Conservation (phyloP, 768 basidiomycete species). For the Xanthoconium purpureum region DNA sequence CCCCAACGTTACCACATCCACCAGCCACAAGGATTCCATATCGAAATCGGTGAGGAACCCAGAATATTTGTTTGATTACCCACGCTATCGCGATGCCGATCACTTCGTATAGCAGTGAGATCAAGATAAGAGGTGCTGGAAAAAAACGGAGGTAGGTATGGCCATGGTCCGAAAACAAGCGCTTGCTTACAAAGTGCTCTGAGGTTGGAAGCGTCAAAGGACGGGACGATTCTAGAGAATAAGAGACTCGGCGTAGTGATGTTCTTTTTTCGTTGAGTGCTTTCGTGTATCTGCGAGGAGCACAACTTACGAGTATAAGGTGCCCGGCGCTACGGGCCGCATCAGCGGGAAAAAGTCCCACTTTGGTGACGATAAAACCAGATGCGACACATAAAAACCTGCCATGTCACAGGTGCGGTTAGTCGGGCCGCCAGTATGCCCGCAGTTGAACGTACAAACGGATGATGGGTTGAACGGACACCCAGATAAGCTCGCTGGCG, state of each 20-base stretch:
- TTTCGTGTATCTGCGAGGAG: neutral
- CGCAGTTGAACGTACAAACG: constrained; percentile 46
- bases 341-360: constrained; percentile 54
- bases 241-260: constrained; percentile 60
- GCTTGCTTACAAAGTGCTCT: constrained; percentile 44
- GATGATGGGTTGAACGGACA: constrained; percentile 56
- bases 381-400: constrained; percentile 53
- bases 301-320: constrained; percentile 45
- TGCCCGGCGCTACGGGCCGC: constrained; percentile 62
- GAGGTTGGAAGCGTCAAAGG: constrained; percentile 58
- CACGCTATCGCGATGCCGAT: constrained; percentile 55
- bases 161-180: neutral
- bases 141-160: neutral
- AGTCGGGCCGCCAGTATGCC: neutral
- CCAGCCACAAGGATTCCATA: constrained; percentile 69
- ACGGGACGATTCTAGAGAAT: constrained; percentile 71
- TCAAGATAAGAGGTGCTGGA: constrained; percentile 58
- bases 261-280: constrained; percentile 34
- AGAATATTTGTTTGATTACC: constrained; percentile 59
- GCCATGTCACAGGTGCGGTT: neutral
- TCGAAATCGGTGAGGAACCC: constrained; percentile 76
- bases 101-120: constrained; percentile 57
- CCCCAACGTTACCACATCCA: constrained; percentile 66
- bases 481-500: constrained; percentile 55
- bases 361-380: constrained; percentile 59